Evolutionary conservation across 768 basidiomycete species (phyloP), one percentile per base, ranked within the genome.

Genomic region (Xanthoconium purpureum): DNA sequence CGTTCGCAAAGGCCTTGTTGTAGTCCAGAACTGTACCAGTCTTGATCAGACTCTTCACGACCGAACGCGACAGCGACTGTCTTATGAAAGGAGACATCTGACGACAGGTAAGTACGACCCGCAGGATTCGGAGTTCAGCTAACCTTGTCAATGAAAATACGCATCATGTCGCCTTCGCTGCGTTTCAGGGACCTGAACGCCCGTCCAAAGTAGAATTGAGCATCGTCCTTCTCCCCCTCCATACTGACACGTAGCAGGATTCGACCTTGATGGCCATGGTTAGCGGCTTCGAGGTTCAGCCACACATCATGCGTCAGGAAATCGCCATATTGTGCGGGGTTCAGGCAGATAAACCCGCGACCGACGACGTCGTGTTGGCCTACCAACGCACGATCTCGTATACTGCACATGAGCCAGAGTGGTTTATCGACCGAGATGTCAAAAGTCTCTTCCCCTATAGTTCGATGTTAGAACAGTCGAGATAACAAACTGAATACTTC

Each of bases 221-320:
- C 91, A 69, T 99, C 97, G 64, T 97, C 94, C 73, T 96, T 94
- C 79, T 98, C 97, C 51, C 95, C 94, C 67, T 99, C 97, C 94
- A 98, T 97, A 67, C 93, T 95, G 55, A 98, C 82, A 18, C 97
- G 83, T 33, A 97, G 76, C 37, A 97, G 74, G 48, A 98, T 80
- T 35, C 93, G 83, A 6, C 97, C 94, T 52, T 84, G 80, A 28
- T 71, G 65, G 1, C 71, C 69, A 43, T 72, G 65, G 18, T 69
- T 65, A 45, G 55, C 39, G 0, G 87, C 85, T 67, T 98, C 95
- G 15, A 98, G 76, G 57, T 92, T 89, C 75, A 95, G 81, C 89
- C 94, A 94, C 8, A 95, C 70, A 56, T 99, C 97, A 65, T 94
- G 94, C 3, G 93, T 78, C 57, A 98, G 75, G 70, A 89, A 88